These are phyloP conservation scores for Blastomyces emzantsi DNA, from an alignment of 2,329 filamentous ascomycete genomes.

Conservation along the genomic window DNA sequence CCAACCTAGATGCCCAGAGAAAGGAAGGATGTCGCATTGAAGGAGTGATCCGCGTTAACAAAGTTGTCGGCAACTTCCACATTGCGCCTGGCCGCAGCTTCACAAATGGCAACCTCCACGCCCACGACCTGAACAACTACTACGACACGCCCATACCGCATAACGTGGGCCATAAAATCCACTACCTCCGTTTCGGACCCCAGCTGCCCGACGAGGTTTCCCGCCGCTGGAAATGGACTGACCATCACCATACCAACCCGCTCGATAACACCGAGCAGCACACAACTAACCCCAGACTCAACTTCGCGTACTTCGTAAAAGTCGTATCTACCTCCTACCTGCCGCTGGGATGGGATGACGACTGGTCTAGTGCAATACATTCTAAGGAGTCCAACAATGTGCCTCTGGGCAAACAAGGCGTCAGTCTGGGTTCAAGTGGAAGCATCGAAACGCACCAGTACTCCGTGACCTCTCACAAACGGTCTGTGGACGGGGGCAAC, in stretches of 20 bases:
- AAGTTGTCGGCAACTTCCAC: constrained; percentile 98
- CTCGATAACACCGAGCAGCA: constrained; percentile 71
- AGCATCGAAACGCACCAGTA: constrained; percentile 98
- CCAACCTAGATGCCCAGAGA: constrained; percentile 78
- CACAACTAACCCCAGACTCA: constrained; percentile 75
- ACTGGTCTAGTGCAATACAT: constrained; percentile 34
- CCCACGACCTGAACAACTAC: constrained; percentile 96
- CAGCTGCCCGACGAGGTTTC: constrained; percentile 67
- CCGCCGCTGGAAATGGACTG: constrained; percentile 62
- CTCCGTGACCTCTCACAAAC: constrained; percentile 92
- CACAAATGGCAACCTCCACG: constrained; percentile 93
- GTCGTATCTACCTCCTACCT: constrained; percentile 94
- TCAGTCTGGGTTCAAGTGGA: constrained; percentile 56
- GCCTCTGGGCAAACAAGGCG: constrained; percentile 60
- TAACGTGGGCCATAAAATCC: constrained; percentile 81
- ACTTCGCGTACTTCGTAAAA: constrained; percentile 99
- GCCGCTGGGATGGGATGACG: constrained; percentile 76
- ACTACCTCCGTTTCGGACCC: constrained; percentile 85
- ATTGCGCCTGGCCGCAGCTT: constrained; percentile 93
- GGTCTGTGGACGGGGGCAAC: constrained; percentile 72
- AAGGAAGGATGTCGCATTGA: constrained; percentile 92
- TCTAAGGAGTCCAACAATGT: constrained; percentile 43
- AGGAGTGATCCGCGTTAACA: constrained; percentile 88
- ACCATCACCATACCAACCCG: constrained; percentile 78
- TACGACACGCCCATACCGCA: constrained; percentile 66